phyloP scores from a whole-genome alignment of 1,284 basidiomycete genomes.

The Neolentinus lepideus region DNA sequence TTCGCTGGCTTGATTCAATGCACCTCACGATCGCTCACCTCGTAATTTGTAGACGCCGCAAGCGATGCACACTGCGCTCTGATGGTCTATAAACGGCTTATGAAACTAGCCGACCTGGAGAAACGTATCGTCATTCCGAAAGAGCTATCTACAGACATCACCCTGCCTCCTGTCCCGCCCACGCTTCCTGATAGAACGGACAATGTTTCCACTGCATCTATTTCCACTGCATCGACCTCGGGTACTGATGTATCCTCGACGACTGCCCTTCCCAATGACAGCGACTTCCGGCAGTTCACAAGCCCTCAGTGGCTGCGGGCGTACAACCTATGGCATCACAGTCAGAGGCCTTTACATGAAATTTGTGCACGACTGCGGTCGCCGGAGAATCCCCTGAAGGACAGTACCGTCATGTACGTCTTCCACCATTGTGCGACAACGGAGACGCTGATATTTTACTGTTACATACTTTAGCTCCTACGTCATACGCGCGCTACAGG shows the following conservation, averaged over 20 bases:
- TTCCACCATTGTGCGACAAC: too few species aligned
- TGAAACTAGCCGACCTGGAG: conserved; percentile 26
- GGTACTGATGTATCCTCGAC: background rate
- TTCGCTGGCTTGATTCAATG: background rate
- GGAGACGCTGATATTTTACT: too few species aligned
- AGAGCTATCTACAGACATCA: conserved; percentile 23
- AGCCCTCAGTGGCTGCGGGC: conserved; percentile 43
- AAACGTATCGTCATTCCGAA: conserved; percentile 20
- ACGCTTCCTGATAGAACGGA: background rate
- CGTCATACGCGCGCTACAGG: conserved; percentile 34
- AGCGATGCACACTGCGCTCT: conserved; percentile 53
- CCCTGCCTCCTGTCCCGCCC: background rate
- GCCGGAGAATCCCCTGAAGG: conserved; percentile 38
- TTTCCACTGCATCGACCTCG: background rate
- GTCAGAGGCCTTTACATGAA: conserved; percentile 31
- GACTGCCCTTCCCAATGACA: background rate
- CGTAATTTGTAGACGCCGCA: conserved; percentile 40
- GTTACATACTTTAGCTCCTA: too few species aligned
- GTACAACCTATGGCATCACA: conserved; percentile 48
- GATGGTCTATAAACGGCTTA: conserved; percentile 37
- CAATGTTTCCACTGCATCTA: background rate
- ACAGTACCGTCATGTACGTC: conserved; percentile 50
- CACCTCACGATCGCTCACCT: background rate
- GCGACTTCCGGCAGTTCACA: conserved; percentile 11
- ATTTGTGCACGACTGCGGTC: conserved; percentile 40